Percentiles rank a stretch among this genome's conserved stretches.
phyloP scores from a whole-genome alignment of 2,329 filamentous ascomycete species.

The Pyrenophora graminea region DNA sequence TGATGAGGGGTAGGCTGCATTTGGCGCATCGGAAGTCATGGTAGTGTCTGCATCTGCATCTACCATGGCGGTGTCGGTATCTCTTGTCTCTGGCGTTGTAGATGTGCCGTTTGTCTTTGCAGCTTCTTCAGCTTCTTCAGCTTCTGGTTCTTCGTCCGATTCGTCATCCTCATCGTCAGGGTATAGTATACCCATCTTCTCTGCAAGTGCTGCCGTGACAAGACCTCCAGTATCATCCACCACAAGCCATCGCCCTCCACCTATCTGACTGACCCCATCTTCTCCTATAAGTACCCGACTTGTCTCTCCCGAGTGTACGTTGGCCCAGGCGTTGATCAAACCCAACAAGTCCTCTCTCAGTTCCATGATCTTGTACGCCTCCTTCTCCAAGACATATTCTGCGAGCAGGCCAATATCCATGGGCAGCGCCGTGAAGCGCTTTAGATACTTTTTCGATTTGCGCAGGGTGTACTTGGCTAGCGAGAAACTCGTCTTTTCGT shows the following conservation, averaged over 20 bases:
- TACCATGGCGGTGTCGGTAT: slow-evolving; percentile 4
- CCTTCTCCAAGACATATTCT: slow-evolving; percentile 80
- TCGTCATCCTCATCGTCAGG: slow-evolving; percentile 45
- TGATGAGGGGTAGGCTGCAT: background rate
- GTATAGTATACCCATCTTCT: slow-evolving; percentile 83
- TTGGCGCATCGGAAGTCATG: slow-evolving; percentile 15
- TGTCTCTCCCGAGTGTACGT: slow-evolving; percentile 75
- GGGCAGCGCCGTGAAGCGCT: slow-evolving; percentile 82
- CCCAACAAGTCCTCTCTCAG: slow-evolving; percentile 82
- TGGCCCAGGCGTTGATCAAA: slow-evolving; percentile 84
- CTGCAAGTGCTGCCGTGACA: slow-evolving; percentile 80
- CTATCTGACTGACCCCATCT: slow-evolving; percentile 44
- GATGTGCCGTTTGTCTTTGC: slow-evolving; percentile 5
- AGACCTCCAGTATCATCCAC: slow-evolving; percentile 87
- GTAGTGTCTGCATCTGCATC: slow-evolving; percentile 19
- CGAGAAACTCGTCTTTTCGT: slow-evolving; percentile 93
- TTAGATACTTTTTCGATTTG: slow-evolving; percentile 92
- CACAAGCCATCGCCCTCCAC: slow-evolving; percentile 72
- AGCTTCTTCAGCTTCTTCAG: background rate
- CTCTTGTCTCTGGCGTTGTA: background rate
- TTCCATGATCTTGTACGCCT: slow-evolving; percentile 80
- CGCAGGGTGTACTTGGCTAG: slow-evolving; percentile 94
- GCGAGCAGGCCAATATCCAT: slow-evolving; percentile 77
- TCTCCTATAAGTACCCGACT: slow-evolving; percentile 33
- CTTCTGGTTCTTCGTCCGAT: slow-evolving; percentile 30